Conservation (phyloP, 768 basidiomycete species). For the Cystoderma amianthinum region DNA sequence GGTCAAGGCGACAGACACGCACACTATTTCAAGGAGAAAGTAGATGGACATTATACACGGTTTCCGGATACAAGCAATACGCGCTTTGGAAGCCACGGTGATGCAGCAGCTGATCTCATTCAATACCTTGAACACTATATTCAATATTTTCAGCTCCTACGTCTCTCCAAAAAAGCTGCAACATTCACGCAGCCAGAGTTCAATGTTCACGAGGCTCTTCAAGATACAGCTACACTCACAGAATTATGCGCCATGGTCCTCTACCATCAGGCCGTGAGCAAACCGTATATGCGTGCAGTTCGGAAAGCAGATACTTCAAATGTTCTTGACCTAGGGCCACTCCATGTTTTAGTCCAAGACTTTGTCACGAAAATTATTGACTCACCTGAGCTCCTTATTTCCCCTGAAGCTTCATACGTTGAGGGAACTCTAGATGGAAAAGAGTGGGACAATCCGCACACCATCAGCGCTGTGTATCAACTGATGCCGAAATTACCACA, state of each 20-base stretch:
- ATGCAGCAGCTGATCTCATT: slow-evolving; percentile 19
- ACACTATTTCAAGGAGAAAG: too few species aligned
- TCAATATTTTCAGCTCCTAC: slow-evolving; percentile 15
- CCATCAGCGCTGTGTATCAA: slow-evolving; percentile 9
- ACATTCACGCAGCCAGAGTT: slow-evolving; percentile 15
- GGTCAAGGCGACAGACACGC: too few species aligned
- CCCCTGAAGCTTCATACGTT: slow-evolving; percentile 7
- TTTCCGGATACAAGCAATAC: too few species aligned
- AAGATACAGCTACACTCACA: slow-evolving; percentile 15
- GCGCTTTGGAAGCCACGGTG: slow-evolving; percentile 15
- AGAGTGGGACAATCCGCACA: slow-evolving; percentile 14
- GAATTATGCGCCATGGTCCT: slow-evolving; percentile 18
- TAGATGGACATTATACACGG: too few species aligned
- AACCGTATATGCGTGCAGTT: slow-evolving; percentile 20
- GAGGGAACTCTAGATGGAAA: slow-evolving; percentile 16
- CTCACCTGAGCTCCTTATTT: slow-evolving; percentile 12
- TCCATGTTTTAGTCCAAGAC: slow-evolving; percentile 10
- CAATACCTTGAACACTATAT: slow-evolving; percentile 11
- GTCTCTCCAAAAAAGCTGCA: slow-evolving; percentile 17
- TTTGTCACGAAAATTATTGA: slow-evolving; percentile 14
- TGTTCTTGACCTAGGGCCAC: slow-evolving; percentile 17
- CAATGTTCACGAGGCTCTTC: slow-evolving; percentile 18
- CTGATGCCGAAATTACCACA: slow-evolving; percentile 10
- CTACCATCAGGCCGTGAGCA: slow-evolving; percentile 16
- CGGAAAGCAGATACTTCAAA: slow-evolving; percentile 12